These are phyloP conservation scores for Gentiana dahurica DNA, from an alignment of 257 asterid species.

Conservation along the genomic window DNA sequence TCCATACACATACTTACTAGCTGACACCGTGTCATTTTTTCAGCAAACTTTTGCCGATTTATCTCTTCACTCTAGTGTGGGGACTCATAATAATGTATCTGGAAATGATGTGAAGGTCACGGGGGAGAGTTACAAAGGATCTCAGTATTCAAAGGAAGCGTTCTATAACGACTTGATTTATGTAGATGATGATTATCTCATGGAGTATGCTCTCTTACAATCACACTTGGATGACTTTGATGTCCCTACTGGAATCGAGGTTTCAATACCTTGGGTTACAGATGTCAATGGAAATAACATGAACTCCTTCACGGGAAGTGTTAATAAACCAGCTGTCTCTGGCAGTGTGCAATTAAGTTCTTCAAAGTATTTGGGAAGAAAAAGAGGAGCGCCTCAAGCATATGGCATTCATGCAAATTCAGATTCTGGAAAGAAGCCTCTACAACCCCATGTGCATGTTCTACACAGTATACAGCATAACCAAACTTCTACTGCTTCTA, in stretches of 20 bases:
- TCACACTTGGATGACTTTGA: conserved; percentile 65
- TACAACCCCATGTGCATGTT: too few relatives aligned
- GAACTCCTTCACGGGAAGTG: conserved; percentile 21
- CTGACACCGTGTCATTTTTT: conserved; percentile 6
- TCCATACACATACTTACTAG: neutral
- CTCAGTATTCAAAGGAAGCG: conserved; percentile 17
- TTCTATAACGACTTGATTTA: conserved; percentile 32
- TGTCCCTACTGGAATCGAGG: conserved; percentile 81
- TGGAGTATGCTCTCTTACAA: conserved; percentile 28
- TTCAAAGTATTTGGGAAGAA: too few relatives aligned
- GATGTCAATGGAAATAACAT: conserved; percentile 13
- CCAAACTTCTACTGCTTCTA: conserved; percentile 8
- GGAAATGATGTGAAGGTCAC: conserved; percentile 21
- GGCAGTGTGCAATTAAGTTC: conserved; percentile 5
- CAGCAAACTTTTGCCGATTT: conserved; percentile 32
- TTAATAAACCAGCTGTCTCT: neutral
- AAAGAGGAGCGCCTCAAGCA: too few relatives aligned
- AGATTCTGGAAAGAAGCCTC: too few relatives aligned
- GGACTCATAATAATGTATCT: conserved; percentile 16
- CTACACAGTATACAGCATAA: neutral
- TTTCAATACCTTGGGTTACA: conserved; percentile 57
- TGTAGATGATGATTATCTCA: conserved; percentile 59
- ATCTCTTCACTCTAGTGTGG: conserved; percentile 16
- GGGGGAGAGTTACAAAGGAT: conserved; percentile 18
- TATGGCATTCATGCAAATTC: too few relatives aligned